Base-by-base conservation (phyloP, 2,329 filamentous ascomycete species). In the Aspergillus ibericus region DNA sequence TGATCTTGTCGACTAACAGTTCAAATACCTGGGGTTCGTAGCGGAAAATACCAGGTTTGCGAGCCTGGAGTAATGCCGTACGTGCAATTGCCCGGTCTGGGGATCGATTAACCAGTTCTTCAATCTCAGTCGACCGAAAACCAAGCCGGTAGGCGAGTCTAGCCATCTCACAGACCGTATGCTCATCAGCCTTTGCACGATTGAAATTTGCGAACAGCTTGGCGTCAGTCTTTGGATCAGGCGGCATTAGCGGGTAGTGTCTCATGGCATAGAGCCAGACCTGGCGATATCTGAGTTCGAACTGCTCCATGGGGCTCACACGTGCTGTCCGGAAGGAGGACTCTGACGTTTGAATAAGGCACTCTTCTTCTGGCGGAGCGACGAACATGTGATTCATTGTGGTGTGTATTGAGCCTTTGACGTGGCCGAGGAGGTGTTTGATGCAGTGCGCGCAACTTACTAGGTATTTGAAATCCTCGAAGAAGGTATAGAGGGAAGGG, bases 231-330 rank as follows among this genome's bases (percentile, higher is more conserved):
- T 64, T 64, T 38, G 27, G 55, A 48, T 63, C 62, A 6, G 34
- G 57, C 25, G 63, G 50, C 53, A 67, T 69, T 15, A 56, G n/a
- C 9, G 61, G 59, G 54, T 72, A 72, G 58, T 72, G 50, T 34
- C 66, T 58, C 62, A 74, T 74, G 2, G 66, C 53, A 51, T 68
- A 72, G 16, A 73, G 60, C 68, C 61, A 72, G 46, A 73, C 55
- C 50, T 74, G 56, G 42, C 60, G 55, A 59, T 68, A 68, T 62
- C 61, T 64, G 18, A 60, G 44, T 55, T 68, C 55, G 12, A 62
- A 44, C 20, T 51, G 47, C 50, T 65, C 61, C 3, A 49, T 49
- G 40, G 55, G 34, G 13, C 49, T 53, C 49, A 53, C 60, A 40
- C 38, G 58, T 53, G 58, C 55, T 25, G 54, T 53, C 50, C 63